Conservation (phyloP, 176 grass and related monocot genomes). For the Ampelocalamus luodianensis region DNA sequence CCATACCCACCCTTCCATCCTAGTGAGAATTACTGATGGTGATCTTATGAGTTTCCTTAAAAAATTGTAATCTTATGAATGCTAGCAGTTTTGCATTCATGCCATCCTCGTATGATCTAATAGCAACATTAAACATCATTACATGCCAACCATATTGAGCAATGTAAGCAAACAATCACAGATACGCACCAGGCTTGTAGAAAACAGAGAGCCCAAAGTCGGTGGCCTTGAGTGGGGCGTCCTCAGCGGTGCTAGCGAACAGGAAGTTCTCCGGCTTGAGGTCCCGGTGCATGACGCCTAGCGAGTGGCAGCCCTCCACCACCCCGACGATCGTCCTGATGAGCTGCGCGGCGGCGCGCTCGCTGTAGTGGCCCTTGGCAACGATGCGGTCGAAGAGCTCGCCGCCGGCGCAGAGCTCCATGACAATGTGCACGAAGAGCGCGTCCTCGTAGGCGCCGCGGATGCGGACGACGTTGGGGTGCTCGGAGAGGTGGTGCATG, state of each 20-base stretch:
- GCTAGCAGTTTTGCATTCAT: not conserved
- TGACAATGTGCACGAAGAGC: conserved; percentile 91
- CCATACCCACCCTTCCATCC: conserved; percentile 1
- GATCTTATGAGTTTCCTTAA: conserved; percentile 19
- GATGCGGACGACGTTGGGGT: conserved; percentile 88
- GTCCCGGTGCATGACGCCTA: conserved; percentile 95
- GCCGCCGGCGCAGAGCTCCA: conserved; percentile 94
- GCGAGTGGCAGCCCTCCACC: conserved; percentile 88
- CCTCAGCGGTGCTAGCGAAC: conserved; percentile 74
- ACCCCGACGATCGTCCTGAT: conserved; percentile 88
- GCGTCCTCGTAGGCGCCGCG: conserved; percentile 81
- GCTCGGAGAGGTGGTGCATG: conserved; percentile 97
- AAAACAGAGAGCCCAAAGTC: conserved; percentile 95
- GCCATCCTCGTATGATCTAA: not conserved
- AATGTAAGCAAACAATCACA: not conserved
- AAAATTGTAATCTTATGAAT: not conserved
- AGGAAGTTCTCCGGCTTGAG: conserved; percentile 99
- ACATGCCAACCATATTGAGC: not conserved
- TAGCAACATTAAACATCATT: conserved; percentile 18
- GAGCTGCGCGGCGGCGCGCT: conserved; percentile 83
- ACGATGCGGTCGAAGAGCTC: conserved; percentile 97
- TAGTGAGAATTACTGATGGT: not conserved
- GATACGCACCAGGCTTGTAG: conserved; percentile 73
- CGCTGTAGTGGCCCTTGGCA: conserved; percentile 81
- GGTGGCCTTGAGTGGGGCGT: conserved; percentile 87